Percentiles rank a stretch among this genome's conserved stretches.
phyloP scores from a whole-genome alignment of 2,329 filamentous ascomycete genomes.

The Biscogniauxia sp. region DNA sequence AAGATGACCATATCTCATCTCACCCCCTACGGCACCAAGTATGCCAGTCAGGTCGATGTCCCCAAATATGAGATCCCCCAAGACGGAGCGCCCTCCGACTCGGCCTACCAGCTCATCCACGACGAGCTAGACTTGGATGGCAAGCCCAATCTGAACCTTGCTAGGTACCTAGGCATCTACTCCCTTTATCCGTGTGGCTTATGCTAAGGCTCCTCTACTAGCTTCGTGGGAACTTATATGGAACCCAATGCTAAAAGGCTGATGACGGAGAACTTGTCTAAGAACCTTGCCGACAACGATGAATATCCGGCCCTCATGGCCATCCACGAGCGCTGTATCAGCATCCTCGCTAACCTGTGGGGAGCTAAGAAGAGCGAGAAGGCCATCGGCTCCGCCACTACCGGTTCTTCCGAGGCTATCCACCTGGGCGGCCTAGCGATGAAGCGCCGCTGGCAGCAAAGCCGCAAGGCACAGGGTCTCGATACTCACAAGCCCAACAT shows the following conservation, averaged over 20 bases:
- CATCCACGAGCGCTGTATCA: conserved; percentile 66
- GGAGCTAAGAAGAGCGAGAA: conserved; percentile 58
- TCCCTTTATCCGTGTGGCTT: conserved; percentile 2
- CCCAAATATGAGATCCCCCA: conserved; percentile 59
- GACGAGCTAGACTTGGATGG: conserved; percentile 65
- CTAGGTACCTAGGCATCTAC: conserved; percentile 42
- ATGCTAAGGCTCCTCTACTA: conserved; percentile 25
- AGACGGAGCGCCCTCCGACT: conserved; percentile 57
- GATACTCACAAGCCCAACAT: conserved; percentile 66
- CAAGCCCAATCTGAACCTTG: conserved; percentile 65
- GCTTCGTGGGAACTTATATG: conserved; percentile 72
- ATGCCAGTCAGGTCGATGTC: conserved; percentile 52
- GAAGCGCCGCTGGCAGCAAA: conserved; percentile 73
- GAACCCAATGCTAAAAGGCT: conserved; percentile 63
- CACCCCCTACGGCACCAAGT: conserved; percentile 57
- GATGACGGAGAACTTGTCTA: conserved; percentile 66
- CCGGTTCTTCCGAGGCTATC: conserved; percentile 69
- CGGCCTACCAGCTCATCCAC: conserved; percentile 63
- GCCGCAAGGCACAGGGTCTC: conserved; percentile 57
- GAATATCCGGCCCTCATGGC: conserved; percentile 57
- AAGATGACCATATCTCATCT: conserved; percentile 47
- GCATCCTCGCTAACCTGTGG: conserved; percentile 67
- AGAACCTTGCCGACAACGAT: conserved; percentile 71
- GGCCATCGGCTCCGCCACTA: conserved; percentile 67
- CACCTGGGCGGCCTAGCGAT: conserved; percentile 69